Evolutionary conservation across 2,329 filamentous ascomycete species (phyloP).

Genomic region (Aureobasidium sp.): DNA sequence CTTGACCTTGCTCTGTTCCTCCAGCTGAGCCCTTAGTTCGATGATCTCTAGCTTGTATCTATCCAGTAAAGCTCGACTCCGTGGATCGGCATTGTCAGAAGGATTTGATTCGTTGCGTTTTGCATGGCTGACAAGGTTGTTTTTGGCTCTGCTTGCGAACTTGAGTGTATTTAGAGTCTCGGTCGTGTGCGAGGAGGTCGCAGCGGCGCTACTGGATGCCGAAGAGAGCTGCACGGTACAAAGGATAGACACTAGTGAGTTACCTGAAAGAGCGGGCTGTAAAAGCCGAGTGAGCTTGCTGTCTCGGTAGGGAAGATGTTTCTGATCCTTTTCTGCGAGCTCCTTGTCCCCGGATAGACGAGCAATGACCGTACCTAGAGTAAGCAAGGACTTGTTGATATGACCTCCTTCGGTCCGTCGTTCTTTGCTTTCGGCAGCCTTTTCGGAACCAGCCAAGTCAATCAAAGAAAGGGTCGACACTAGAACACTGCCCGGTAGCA

Average conservation of each 20-base stretch:
- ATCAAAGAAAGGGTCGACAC: conserved; percentile 94
- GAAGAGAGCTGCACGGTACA: conserved; percentile 92
- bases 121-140: conserved; percentile 94
- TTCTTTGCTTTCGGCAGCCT: conserved; percentile 92
- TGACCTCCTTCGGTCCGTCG: conserved; percentile 89
- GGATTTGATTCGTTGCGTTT: conserved; percentile 87
- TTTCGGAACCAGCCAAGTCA: conserved; percentile 91
- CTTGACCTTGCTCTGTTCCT: conserved; percentile 66
- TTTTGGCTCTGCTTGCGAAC: conserved; percentile 93
- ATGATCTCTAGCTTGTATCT: conserved; percentile 90
- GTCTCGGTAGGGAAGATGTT: conserved; percentile 92
- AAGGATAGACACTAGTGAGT: conserved; percentile 92
- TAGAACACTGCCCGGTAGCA: conserved; percentile 79
- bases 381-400: conserved; percentile 96
- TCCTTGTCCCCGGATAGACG: conserved; percentile 84
- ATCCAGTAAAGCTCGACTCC: conserved; percentile 79
- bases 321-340: conserved; percentile 53
- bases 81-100: conserved; percentile 68
- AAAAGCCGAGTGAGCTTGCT: conserved; percentile 92
- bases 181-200: conserved; percentile 65
- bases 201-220: conserved; percentile 49
- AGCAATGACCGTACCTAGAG: conserved; percentile 89
- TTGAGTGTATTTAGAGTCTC: conserved; percentile 96
- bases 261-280: conserved; percentile 85
- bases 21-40: conserved; percentile 72